A percentile compares a stretch with the other conserved stretches of the same genome.
These are phyloP conservation scores for Aureobasidium sp. DNA, from an alignment of 2,329 filamentous ascomycete species.

Conservation along the genomic window DNA sequence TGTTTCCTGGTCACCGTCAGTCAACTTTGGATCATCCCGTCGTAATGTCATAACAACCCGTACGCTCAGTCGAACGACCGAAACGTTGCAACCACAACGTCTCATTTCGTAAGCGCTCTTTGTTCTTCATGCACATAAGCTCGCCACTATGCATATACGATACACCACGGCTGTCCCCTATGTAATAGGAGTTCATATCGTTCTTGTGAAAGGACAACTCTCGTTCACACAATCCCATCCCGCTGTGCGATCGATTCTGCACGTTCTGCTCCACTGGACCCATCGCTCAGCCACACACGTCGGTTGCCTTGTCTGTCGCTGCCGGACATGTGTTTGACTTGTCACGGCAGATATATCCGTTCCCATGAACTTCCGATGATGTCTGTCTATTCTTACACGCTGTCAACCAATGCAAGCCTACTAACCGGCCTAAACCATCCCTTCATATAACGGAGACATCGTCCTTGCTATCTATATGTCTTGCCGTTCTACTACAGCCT, in stretches of 20 bases:
- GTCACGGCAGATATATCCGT: background rate
- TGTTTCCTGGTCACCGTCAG: background rate
- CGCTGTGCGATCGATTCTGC: background rate
- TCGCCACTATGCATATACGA: conserved; percentile 9
- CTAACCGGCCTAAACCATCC: background rate
- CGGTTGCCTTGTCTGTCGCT: background rate
- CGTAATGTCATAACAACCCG: conserved; percentile 11
- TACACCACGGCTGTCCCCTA: background rate
- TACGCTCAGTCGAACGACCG: background rate
- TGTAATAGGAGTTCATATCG: background rate
- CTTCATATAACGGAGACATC: background rate
- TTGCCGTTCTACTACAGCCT: background rate
- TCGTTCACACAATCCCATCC: background rate
- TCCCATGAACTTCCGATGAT: background rate
- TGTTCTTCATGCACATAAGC: background rate
- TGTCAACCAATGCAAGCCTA: background rate
- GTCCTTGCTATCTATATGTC: background rate
- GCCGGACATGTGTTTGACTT: conserved; percentile 12
- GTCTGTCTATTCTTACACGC: background rate
- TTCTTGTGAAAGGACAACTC: conserved; percentile 4
- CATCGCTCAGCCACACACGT: conserved; percentile 7
- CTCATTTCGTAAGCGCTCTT: conserved; percentile 8
- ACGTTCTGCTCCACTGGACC: background rate
- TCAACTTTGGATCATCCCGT: background rate
- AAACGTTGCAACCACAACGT: conserved; percentile 8